Base-by-base conservation (phyloP, 176 grass and related monocot genomes). In the Panicum miliaceum region DNA sequence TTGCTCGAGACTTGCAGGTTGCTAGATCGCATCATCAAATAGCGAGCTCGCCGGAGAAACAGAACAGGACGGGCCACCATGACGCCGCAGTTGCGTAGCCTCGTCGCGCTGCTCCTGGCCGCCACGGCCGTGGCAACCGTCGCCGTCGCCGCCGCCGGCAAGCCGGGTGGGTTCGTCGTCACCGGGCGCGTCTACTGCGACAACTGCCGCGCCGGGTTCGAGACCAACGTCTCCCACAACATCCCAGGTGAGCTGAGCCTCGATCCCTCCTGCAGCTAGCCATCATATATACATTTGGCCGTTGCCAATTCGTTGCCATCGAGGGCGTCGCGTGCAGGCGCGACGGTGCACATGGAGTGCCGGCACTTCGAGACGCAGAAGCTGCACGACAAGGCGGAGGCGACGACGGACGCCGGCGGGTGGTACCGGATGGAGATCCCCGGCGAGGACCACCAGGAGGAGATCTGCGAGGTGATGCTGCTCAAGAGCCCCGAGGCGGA, bases 131-230 rank as follows among this genome's bases (percentile, higher is more conserved):
- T 37, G 0, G 48, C 48, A 27, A 9, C 72, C 46, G 63, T 86
- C 53, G 42, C 37, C 62, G 4, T 22, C 7, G 35, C 34, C 23
- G 25, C 54, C 1, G 18, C 51, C 64, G 27, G 23, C 27, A 6
- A 18, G 3, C 37, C 34, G 7, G 34, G n/a, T n/a, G n/a, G 18
- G 13, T 89, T 94, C 40, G 12, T 53, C 56, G n/a, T 94, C 40
- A 26, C 73, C 36, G 92, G 92, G 5, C 80, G 76, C 23, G 81
- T 94, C 56, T 94, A 94, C 71, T 94, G 89, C 52, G 92, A 94
- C 70, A 84, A 70, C 40, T 94, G 89, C 71, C 92, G 92, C 40
- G 86, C 86, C 18, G 92, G 92, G 6, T 94, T 94, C 19, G 86
- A 91, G 64, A 94, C 89, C 41, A 71, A 74, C 8, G 59, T 70